Conservation (phyloP, 2,329 filamentous ascomycete species). For the Exophiala sp. region DNA sequence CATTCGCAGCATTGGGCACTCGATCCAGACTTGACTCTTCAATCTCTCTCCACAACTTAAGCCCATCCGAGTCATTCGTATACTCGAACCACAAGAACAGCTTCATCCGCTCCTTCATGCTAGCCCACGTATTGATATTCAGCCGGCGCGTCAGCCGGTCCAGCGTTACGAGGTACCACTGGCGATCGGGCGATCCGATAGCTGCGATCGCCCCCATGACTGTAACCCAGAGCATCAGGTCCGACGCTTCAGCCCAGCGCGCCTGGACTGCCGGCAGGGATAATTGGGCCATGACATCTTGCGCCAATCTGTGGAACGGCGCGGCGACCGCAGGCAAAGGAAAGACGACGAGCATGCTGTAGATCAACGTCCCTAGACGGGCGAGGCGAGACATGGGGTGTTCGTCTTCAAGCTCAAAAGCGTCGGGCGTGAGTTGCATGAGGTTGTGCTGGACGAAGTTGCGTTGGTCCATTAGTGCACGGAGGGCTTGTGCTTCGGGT, state of each 20-base stretch:
- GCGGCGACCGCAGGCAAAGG: slow-evolving; percentile 39
- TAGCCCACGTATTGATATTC: slow-evolving; percentile 23
- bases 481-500: slow-evolving; percentile 23
- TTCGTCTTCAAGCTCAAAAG: slow-evolving; percentile 24
- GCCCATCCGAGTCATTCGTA: slow-evolving; percentile 27
- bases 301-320: slow-evolving; percentile 33
- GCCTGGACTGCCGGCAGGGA: slow-evolving; percentile 22
- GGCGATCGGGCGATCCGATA: slow-evolving; percentile 30
- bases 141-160: slow-evolving; percentile 23
- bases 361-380: slow-evolving; percentile 37
- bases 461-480: slow-evolving; percentile 36
- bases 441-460: slow-evolving; percentile 39
- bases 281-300: slow-evolving; percentile 30
- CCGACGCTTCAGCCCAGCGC: slow-evolving; percentile 31
- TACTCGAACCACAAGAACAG: slow-evolving; percentile 27
- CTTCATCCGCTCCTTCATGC: slow-evolving; percentile 21
- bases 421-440: slow-evolving; percentile 32
- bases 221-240: slow-evolving; percentile 37
- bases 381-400: slow-evolving; percentile 35
- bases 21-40: slow-evolving; percentile 16
- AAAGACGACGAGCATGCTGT: slow-evolving; percentile 39
- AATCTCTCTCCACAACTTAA: slow-evolving; percentile 27
- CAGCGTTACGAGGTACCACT: slow-evolving; percentile 35
- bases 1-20: background rate
- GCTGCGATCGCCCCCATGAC: slow-evolving; percentile 40